A percentile compares a stretch with the other conserved stretches of the same genome.
These are phyloP conservation scores for Cyamopsis tetragonoloba DNA, from an alignment of 306 rosid genomes.

Conservation along the genomic window DNA sequence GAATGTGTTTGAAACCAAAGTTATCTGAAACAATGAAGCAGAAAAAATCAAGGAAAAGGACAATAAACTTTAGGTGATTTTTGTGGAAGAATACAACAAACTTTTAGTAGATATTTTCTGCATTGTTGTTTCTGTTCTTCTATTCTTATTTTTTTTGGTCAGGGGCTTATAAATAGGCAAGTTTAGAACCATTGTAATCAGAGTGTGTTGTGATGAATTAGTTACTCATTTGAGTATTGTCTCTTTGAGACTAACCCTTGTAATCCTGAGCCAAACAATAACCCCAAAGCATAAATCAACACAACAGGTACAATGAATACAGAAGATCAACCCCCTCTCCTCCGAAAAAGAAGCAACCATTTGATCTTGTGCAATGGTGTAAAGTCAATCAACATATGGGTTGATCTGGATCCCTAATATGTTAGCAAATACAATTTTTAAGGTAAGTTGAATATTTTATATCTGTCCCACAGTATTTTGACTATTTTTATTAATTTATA, in stretches of 20 bases:
- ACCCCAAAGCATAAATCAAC: slow-evolving; percentile 4
- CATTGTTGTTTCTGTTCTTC: too few species aligned
- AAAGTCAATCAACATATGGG: background rate
- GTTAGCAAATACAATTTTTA: background rate
- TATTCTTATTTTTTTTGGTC: too few species aligned
- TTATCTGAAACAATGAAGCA: slow-evolving; percentile 79
- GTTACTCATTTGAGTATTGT: too few species aligned
- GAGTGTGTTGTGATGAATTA: too few species aligned
- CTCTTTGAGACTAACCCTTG: too few species aligned
- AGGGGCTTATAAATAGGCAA: too few species aligned
- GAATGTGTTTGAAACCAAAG: slow-evolving; percentile 81
- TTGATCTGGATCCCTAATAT: background rate
- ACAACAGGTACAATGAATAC: background rate
- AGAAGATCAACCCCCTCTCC: background rate
- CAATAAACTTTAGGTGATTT: too few species aligned
- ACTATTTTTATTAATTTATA: background rate
- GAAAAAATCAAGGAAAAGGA: too few species aligned
- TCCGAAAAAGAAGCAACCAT: background rate
- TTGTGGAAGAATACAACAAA: too few species aligned
- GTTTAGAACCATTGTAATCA: too few species aligned
- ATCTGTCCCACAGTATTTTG: background rate
- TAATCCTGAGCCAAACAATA: too few species aligned
- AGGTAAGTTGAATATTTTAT: background rate
- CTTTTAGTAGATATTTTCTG: too few species aligned
- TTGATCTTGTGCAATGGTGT: background rate